Evolutionary conservation across 2,329 filamentous ascomycete genomes (phyloP), one percentile per base, ranked within the genome.

Genomic region (Trichophyton benhamiae): DNA sequence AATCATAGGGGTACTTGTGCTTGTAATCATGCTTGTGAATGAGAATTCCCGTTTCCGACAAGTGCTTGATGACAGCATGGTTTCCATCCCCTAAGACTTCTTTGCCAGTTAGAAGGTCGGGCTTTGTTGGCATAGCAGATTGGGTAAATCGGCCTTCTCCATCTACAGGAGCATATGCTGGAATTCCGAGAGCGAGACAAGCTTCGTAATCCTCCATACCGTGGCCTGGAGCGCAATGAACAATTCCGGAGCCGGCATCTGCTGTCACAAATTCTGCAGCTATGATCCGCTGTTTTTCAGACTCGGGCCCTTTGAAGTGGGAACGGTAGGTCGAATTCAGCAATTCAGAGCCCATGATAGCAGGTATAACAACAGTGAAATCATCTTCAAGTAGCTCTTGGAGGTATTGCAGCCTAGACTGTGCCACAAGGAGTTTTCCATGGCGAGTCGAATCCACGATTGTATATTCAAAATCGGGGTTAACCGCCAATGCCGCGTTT

Each of bases 1-100:
- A 99, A 75, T 99, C 94, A 67, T 97, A 96, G 0, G 94, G 94
- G 71, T 97, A 97, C 73, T 96, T 97, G 78, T 99, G 94, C 59
- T 80, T 81, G 71, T 92, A 87, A 61, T 79, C 80, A 67, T 95
- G 87, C 3, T 82, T 82, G 44, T 81, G 80, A 46, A 96, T 76
- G 2, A 97, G 81, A n/a, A 78, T 71, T 20, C 70, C 71, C 63
- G 84, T 77, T 0, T 80, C 77, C 27, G 79, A 76, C 1, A 96
- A 78, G 58, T 94, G 78, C 0, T 85, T 78, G 38, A 97, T 73
- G 0, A 96, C 86, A 2, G 82, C 82, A 58, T 80, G 76, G 41
- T 84, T 84, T 46, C 91, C 91, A 7, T 84, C 83, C 17, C 82
- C 81, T 36, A 91, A 79, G 7, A 95, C 90, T 0, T 83, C 79